Base-by-base conservation (phyloP, 179 eudicot species). In the Dionaea muscipula region DNA sequence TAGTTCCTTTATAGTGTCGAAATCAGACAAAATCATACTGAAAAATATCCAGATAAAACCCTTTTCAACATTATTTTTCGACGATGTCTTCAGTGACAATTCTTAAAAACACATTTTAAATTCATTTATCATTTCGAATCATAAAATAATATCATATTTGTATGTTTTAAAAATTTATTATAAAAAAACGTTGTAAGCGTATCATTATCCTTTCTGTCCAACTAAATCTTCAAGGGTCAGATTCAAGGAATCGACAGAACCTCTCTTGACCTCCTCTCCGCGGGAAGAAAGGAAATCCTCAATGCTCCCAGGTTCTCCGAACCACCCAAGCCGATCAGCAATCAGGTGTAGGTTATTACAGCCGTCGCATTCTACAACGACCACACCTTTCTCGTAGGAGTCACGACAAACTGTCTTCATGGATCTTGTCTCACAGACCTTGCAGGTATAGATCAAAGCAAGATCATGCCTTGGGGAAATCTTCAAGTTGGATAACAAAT, bases 341-440 rank as follows among this genome's bases (percentile, higher is more conserved):
- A 91, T 86, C 37, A 86, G 65, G 67, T 91, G 98, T 24, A 80
- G 67, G 68, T 86, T 91, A 56, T 77, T 66, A 70, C 98, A 91
- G 23, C 94, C 98, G 14, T 74, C 80, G 45, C 94, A 91, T 19
- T 90, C 78, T 15, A 82, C 97, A 54, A 90, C 85, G 20, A 86
- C 97, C 46, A 90, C 81, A 1, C 97, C 95, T 49, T 80, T 84
- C 51, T 90, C 95, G 37, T 90, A 90, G 11, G 95, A 90, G 22
- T 86, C 84, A 16, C 94, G 94, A 33, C 83, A 80, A 49, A 82
- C 61, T 0, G 85, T 83, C 77, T 90, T 90, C 66, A 81, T 43
- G 10, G 86, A 78, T 65, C 97, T 78, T 13, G 90, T 80, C 15
- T 90, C 87, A 40, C 97, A 90, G 12, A 81, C 90, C 58, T 71